Evolutionary conservation across 768 basidiomycete genomes (phyloP).

Genomic region (Tephrocybe sp.): DNA sequence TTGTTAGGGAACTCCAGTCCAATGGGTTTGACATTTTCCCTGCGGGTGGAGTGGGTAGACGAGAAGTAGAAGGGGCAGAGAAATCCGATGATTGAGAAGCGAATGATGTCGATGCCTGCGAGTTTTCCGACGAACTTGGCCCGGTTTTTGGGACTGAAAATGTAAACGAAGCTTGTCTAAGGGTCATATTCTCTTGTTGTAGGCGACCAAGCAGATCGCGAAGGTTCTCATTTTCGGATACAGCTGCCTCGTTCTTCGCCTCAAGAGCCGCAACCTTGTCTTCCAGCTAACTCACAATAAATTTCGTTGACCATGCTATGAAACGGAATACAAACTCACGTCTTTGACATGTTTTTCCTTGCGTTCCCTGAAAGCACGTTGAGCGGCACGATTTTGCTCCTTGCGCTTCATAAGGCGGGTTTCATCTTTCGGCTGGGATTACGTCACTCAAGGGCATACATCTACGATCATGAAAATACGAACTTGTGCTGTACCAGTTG

Average conservation of each 20-base stretch:
- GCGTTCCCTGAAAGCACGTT: slow-evolving; percentile 94
- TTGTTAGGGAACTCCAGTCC: slow-evolving; percentile 66
- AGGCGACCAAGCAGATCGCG: slow-evolving; percentile 81
- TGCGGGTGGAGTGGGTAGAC: slow-evolving; percentile 14
- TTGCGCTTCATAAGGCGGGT: slow-evolving; percentile 81
- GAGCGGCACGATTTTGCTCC: slow-evolving; percentile 96
- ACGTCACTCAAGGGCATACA: slow-evolving; percentile 9
- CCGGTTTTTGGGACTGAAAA: slow-evolving; percentile 63
- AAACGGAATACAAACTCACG: slow-evolving; percentile 45
- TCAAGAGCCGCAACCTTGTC: slow-evolving; percentile 88
- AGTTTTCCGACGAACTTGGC: slow-evolving; percentile 12
- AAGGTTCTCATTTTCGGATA: slow-evolving; percentile 84
- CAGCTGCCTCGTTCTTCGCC: slow-evolving; percentile 69
- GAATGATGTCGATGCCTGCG: slow-evolving; percentile 21
- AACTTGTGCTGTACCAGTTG: slow-evolving; percentile 27
- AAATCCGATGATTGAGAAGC: slow-evolving; percentile 28
- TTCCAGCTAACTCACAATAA: slow-evolving; percentile 60
- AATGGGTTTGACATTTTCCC: slow-evolving; percentile 41
- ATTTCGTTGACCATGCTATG: not conserved
- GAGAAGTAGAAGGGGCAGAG: slow-evolving; percentile 16
- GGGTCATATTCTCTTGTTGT: slow-evolving; percentile 81
- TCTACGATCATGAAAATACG: slow-evolving; percentile 12
- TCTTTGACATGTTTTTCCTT: slow-evolving; percentile 98
- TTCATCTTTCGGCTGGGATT: slow-evolving; percentile 57
- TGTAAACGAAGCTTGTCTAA: slow-evolving; percentile 83